Conservation (phyloP, 1,284 basidiomycete species). For the Ustilago loliicola region DNA sequence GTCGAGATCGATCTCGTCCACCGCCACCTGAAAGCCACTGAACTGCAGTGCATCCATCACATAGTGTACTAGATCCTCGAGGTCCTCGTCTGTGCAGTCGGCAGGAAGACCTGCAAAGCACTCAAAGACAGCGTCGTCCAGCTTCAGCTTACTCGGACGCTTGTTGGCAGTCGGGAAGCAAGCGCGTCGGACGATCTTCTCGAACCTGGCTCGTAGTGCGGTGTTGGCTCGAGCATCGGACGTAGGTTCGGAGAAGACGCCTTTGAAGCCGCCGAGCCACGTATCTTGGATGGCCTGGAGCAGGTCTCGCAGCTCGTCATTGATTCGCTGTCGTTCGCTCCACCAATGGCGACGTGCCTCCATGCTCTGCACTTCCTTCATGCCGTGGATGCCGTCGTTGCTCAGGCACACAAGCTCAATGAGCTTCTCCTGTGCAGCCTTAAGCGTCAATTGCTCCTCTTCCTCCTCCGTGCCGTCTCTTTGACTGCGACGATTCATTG, state of each 20-base stretch:
- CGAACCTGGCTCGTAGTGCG: conserved; percentile 43
- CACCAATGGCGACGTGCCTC: conserved; percentile 83
- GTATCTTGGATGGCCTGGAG: conserved; percentile 90
- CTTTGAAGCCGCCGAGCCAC: conserved; percentile 96
- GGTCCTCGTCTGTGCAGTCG: conserved; percentile 85
- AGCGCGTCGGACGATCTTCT: conserved; percentile 68
- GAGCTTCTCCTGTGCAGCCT: conserved; percentile 81
- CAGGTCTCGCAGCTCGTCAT: conserved; percentile 81
- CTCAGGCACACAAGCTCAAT: conserved; percentile 82
- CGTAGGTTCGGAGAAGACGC: conserved; percentile 48
- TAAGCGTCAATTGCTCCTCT: conserved; percentile 77
- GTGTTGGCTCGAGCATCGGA: conserved; percentile 33
- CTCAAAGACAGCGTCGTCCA: conserved; percentile 81
- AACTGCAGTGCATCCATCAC: conserved; percentile 93
- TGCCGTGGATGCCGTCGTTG: conserved; percentile 82
- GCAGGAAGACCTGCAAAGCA: conserved; percentile 86
- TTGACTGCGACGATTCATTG: conserved; percentile 82
- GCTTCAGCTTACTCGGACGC: conserved; percentile 73
- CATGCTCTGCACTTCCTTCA: conserved; percentile 79
- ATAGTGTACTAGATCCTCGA: conserved; percentile 95
- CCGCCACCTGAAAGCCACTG: conserved; percentile 87
- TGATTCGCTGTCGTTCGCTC: conserved; percentile 81
- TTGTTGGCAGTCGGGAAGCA: conserved; percentile 73
- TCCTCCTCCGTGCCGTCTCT: conserved; percentile 78
- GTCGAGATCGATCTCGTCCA: conserved; percentile 92